These are phyloP conservation scores for Cladosporium sp. DNA, from an alignment of 2,329 filamentous ascomycete species.

Conservation along the genomic window DNA sequence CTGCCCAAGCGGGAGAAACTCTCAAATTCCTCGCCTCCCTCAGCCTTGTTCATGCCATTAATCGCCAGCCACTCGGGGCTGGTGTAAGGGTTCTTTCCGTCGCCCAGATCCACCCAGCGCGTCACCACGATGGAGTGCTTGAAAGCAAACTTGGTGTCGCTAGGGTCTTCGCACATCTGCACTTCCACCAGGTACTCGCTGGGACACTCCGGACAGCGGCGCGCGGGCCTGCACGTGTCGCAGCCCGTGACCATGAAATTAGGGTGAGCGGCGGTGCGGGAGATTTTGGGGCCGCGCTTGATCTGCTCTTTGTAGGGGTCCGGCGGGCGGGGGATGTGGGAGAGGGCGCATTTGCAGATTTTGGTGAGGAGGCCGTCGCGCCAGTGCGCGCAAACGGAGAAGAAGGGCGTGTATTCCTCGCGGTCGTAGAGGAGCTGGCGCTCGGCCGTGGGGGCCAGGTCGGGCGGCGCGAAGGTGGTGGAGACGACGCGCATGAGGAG, in stretches of 20 bases:
- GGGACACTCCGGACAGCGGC: constrained; percentile 58
- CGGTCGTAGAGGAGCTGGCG: constrained; percentile 56
- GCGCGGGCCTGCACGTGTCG: constrained; percentile 53
- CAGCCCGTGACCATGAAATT: constrained; percentile 51
- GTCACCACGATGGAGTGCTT: constrained; percentile 59
- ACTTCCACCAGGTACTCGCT: constrained; percentile 60
- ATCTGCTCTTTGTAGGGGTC: constrained; percentile 41
- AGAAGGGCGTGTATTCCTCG: constrained; percentile 59
- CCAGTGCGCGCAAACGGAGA: constrained; percentile 61
- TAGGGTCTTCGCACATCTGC: constrained; percentile 53
- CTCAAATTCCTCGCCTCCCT: constrained; percentile 40
- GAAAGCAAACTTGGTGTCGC: constrained; percentile 45
- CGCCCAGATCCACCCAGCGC: constrained; percentile 58
- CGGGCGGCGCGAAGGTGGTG: constrained; percentile 49
- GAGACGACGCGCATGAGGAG: constrained; percentile 57
- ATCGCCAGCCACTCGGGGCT: constrained; percentile 55
- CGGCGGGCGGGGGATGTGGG: constrained; percentile 50
- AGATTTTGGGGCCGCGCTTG: constrained; percentile 35
- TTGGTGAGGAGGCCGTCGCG: constrained; percentile 57
- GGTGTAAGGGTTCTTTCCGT: constrained; percentile 46
- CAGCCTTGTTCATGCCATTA: constrained; percentile 40
- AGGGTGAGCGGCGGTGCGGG: constrained; percentile 30
- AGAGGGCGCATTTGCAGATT: constrained; percentile 57
- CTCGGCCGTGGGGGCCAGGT: constrained; percentile 41
- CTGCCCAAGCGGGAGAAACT: constrained; percentile 52